Evolutionary conservation across 1,139 yeast genomes (phyloP), one percentile per base, ranked within the genome.

Genomic region (Saccharomyces uvarum): DNA sequence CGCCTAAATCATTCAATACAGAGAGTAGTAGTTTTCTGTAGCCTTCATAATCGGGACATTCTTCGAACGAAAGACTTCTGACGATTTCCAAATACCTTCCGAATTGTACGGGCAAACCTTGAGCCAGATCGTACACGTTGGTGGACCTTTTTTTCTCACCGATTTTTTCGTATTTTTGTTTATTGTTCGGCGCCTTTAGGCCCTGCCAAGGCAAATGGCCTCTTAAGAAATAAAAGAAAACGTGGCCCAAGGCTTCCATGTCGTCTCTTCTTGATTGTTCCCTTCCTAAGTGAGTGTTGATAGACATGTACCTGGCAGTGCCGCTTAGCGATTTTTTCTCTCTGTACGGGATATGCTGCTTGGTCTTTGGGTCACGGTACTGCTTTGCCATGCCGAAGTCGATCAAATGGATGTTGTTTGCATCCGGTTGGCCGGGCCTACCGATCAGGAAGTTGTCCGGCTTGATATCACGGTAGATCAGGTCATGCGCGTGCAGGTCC

Each of bases 151-250:
- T 86, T 71, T 85, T 86, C 65, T 84, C 83, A 49, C 95, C 93
- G 64, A 86, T 86, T 66, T 84, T 86, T 68, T 86, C 95, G 69
- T 86, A 86, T 69, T 86, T 86, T 59, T 84, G 86, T 70, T 86
- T 86, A 71, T 86, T 86, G 9, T 89, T 85, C 51, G 91, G 91
- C 1, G 93, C 93, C 68, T 85, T 90, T 66, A 93, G 81, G 13
- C 99, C 99, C 75, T 93, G 99, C 99, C 99, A 93, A 52, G 99
- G 99, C 67, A 93, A 78, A 26, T 95, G 87, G 47, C 99, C 99
- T 60, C 97, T 82, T 71, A 96, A 85, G 71, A 93, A 93, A 74
- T 93, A 93, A 65, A 93, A 89, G 68, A 93, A 82, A 48, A 93
- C 98, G 71, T 93, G 93, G 48, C 98, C 98, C 71, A 93, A 80